These are phyloP conservation scores for Amanita muscaria DNA, from an alignment of 768 basidiomycete genomes.

Conservation along the genomic window DNA sequence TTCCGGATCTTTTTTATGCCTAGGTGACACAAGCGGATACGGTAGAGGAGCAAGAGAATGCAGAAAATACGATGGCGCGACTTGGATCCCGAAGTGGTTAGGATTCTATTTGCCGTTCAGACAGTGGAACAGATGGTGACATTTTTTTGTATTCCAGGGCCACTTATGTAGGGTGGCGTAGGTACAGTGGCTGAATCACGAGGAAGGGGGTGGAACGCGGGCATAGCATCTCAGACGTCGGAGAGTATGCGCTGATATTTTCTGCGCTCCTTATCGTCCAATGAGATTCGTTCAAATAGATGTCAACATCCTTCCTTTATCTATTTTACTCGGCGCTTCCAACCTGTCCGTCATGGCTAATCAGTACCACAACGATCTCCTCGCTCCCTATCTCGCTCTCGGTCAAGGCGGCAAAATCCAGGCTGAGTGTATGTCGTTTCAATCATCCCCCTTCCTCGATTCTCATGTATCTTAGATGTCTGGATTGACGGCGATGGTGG, in stretches of 20 bases:
- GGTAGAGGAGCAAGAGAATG: slow-evolving; percentile 79
- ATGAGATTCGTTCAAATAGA: slow-evolving; percentile 27
- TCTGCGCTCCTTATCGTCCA: slow-evolving; percentile 33
- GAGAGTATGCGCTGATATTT: too few species aligned
- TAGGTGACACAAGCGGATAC: slow-evolving; percentile 82
- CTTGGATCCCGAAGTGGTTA: slow-evolving; percentile 68
- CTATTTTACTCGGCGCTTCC: slow-evolving; percentile 16
- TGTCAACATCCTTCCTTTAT: slow-evolving; percentile 21
- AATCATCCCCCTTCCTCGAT: slow-evolving; percentile 12
- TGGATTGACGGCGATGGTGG: slow-evolving; percentile 97
- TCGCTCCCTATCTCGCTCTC: slow-evolving; percentile 83
- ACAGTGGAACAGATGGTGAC: slow-evolving; percentile 15
- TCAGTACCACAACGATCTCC: slow-evolving; percentile 71
- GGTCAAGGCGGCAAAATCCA: slow-evolving; percentile 88
- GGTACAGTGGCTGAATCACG: slow-evolving; percentile 3
- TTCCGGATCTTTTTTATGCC: neutral
- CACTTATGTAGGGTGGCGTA: slow-evolving; percentile 29
- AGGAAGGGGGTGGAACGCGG: neutral
- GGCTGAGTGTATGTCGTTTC: slow-evolving; percentile 70
- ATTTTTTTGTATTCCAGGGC: slow-evolving; percentile 29
- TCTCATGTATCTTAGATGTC: slow-evolving; percentile 54
- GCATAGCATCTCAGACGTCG: slow-evolving; percentile 6
- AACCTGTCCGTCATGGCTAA: slow-evolving; percentile 21
- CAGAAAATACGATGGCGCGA: slow-evolving; percentile 73
- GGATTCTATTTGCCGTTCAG: slow-evolving; percentile 18